Evolutionary conservation across 2,329 filamentous ascomycete genomes (phyloP).

Genomic region (Myrmaecium sp.): DNA sequence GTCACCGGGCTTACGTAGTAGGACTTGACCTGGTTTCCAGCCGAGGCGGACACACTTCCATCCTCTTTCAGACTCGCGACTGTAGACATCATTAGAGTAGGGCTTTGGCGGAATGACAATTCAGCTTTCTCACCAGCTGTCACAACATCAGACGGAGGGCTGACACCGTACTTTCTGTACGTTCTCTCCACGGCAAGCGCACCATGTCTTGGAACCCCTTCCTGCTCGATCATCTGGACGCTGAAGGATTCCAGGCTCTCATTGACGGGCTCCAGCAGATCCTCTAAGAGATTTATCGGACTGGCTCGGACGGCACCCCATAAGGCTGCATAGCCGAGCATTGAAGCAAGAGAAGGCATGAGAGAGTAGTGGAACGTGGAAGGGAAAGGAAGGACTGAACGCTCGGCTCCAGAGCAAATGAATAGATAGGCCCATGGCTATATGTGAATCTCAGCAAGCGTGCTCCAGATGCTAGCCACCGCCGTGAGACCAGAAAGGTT

Average conservation of each 20-base stretch:
- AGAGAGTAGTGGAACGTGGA: slow-evolving; percentile 3
- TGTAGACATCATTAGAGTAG: too few relatives aligned
- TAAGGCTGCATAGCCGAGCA: slow-evolving; percentile 17
- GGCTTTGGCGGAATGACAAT: too few relatives aligned
- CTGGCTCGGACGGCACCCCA: slow-evolving; percentile 11
- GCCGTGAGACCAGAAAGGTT: too few relatives aligned
- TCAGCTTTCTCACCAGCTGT: slow-evolving; percentile 18
- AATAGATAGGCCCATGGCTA: too few relatives aligned
- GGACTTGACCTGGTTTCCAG: slow-evolving; percentile 22
- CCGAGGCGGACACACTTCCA: too few relatives aligned
- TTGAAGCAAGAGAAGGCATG: slow-evolving; percentile 17
- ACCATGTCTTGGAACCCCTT: slow-evolving; percentile 20
- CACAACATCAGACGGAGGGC: slow-evolving; percentile 12
- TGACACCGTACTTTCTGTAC: slow-evolving; percentile 21
- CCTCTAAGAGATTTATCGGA: slow-evolving; percentile 15
- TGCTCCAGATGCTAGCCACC: too few relatives aligned
- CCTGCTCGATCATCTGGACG: slow-evolving; percentile 14
- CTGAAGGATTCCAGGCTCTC: slow-evolving; percentile 14
- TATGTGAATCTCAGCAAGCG: too few relatives aligned
- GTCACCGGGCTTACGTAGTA: slow-evolving; percentile 37
- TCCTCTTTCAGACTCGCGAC: too few relatives aligned
- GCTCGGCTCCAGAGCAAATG: too few relatives aligned
- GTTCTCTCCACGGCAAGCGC: slow-evolving; percentile 21
- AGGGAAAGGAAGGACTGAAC: too few relatives aligned
- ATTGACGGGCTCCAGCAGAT: too few relatives aligned